phyloP scores from a whole-genome alignment of 2,329 filamentous ascomycete species.

The Pezicula radicicola region DNA sequence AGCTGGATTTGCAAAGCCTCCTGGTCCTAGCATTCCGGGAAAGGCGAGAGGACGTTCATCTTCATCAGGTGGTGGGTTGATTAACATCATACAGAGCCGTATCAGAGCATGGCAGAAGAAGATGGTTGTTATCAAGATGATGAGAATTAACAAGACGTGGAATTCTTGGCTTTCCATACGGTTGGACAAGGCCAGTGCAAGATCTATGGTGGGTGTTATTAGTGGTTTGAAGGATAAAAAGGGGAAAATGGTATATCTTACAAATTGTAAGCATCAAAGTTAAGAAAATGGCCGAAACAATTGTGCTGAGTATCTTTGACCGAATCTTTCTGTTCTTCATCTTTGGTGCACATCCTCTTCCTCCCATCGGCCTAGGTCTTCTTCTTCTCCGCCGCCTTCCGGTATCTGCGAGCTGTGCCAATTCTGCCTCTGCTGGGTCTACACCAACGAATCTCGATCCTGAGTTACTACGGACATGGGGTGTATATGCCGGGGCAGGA shows the following conservation, averaged over 20 bases:
- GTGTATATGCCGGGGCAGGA: slow-evolving; percentile 10
- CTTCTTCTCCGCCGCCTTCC: slow-evolving; percentile 35
- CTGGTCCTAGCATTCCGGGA: slow-evolving; percentile 49
- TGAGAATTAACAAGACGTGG: slow-evolving; percentile 75
- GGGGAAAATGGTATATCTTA: slow-evolving; percentile 55
- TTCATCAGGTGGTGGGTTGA: slow-evolving; percentile 33
- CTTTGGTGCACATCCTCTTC: slow-evolving; percentile 41
- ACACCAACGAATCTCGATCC: slow-evolving; percentile 33
- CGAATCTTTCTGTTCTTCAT: slow-evolving; percentile 51
- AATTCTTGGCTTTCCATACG: slow-evolving; percentile 66
- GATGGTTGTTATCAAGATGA: slow-evolving; percentile 70
- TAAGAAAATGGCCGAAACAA: slow-evolving; percentile 53
- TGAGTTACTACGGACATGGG: slow-evolving; percentile 12
- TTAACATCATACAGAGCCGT: slow-evolving; percentile 65
- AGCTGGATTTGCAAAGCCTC: slow-evolving; percentile 67
- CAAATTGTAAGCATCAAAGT: slow-evolving; percentile 43
- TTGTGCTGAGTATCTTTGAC: slow-evolving; percentile 54
- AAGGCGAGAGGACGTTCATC: slow-evolving; percentile 29
- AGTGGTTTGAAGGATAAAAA: background rate
- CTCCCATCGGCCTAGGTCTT: slow-evolving; percentile 24
- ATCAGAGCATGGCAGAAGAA: slow-evolving; percentile 80
- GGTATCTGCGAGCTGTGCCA: slow-evolving; percentile 42
- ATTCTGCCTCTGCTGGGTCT: slow-evolving; percentile 46
- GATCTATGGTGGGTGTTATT: slow-evolving; percentile 49
- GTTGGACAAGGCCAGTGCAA: slow-evolving; percentile 67